Evolutionary conservation across 202 grass and related monocot genomes (phyloP).

Genomic region (Miscanthus sacchariflorus): DNA sequence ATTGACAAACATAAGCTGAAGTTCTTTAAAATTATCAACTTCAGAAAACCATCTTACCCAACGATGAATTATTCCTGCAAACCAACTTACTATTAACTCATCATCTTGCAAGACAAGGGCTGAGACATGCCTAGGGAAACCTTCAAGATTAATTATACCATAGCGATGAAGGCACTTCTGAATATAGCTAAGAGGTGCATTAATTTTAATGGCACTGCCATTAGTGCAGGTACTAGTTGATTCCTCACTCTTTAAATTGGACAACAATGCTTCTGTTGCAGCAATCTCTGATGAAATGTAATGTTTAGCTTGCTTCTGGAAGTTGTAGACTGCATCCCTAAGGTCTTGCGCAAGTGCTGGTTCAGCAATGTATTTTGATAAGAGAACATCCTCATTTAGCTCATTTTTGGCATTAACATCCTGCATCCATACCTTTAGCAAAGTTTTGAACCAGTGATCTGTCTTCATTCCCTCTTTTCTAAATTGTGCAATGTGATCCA

Average conservation of each 20-base stretch:
- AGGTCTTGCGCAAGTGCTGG: slow-evolving; percentile 78
- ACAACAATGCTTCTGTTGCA: slow-evolving; percentile 61
- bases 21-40: slow-evolving; percentile 85
- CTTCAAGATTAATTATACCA: slow-evolving; percentile 81
- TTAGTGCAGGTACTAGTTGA: slow-evolving; percentile 46
- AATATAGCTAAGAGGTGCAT: slow-evolving; percentile 73
- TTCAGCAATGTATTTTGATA: slow-evolving; percentile 92
- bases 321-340: slow-evolving; percentile 80
- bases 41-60: slow-evolving; percentile 86
- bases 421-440: slow-evolving; percentile 94
- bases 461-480: slow-evolving; percentile 96
- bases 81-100: slow-evolving; percentile 91
- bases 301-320: slow-evolving; percentile 75
- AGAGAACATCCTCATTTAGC: slow-evolving; percentile 69
- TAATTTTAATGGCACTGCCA: slow-evolving; percentile 56
- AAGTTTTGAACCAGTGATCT: slow-evolving; percentile 95
- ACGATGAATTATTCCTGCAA: slow-evolving; percentile 82
- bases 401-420: slow-evolving; percentile 75
- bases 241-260: slow-evolving; percentile 51
- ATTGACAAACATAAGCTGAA: slow-evolving; percentile 72
- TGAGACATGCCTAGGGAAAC: slow-evolving; percentile 76
- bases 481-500: slow-evolving; percentile 86
- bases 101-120: slow-evolving; percentile 90
- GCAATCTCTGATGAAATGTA: slow-evolving; percentile 75
- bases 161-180: slow-evolving; percentile 75